Evolutionary conservation across 179 eudicot genomes (phyloP).

Genomic region (Beta corolliflora): DNA sequence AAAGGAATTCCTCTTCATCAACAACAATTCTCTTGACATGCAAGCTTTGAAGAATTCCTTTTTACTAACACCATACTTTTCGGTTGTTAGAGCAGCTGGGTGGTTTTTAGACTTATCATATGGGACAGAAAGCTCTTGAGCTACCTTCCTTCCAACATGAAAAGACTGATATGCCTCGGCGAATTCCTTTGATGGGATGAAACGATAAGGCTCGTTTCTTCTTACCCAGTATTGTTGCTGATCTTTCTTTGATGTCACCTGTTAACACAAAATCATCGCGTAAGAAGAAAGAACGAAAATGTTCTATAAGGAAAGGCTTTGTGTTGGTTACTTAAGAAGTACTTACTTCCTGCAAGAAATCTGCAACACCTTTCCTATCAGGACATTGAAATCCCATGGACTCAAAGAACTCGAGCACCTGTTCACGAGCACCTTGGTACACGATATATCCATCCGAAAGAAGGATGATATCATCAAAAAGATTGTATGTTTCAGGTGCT

Average conservation of each 20-base stretch:
- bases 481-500: constrained; percentile 49
- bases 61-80: constrained; percentile 34
- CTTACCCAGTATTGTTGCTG: constrained; percentile 43
- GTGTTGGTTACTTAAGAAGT: not conserved
- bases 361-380: constrained; percentile 44
- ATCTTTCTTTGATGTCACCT: constrained; percentile 54
- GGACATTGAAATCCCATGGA: constrained; percentile 46
- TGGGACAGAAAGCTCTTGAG: constrained; percentile 33
- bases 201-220: constrained; percentile 34
- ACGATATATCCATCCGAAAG: constrained; percentile 41
- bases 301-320: not conserved
- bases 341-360: constrained; percentile 47
- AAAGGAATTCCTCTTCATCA: constrained; percentile 50
- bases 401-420: constrained; percentile 44
- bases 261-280: not conserved
- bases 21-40: constrained; percentile 35
- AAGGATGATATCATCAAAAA: constrained; percentile 46
- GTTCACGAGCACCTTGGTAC: constrained; percentile 49
- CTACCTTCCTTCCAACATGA: constrained; percentile 42
- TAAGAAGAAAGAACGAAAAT: not conserved
- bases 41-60: constrained; percentile 36
- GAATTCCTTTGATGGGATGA: constrained; percentile 37
- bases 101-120: constrained; percentile 41
- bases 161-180: constrained; percentile 41
- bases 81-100: constrained; percentile 44